A percentile compares a stretch with the other conserved stretches of the same genome.
These are phyloP conservation scores for Helianthus tuberosus DNA, from an alignment of 129 eudicot genomes.

Conservation along the genomic window DNA sequence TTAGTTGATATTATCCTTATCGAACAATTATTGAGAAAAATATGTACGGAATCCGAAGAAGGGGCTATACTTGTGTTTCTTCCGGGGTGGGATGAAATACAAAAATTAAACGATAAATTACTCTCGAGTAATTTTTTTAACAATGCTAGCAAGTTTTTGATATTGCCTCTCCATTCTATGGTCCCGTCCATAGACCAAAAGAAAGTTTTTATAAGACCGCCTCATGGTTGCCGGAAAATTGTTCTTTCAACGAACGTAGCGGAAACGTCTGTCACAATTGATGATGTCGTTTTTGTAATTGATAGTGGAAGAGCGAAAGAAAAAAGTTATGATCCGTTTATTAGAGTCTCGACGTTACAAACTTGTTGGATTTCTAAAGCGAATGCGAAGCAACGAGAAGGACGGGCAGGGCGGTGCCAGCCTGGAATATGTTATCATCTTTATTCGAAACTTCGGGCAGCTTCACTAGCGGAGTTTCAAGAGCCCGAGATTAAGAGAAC, in stretches of 20 bases:
- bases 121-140: conserved; percentile 51
- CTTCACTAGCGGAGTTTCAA: conserved; percentile 80
- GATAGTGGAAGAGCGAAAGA: conserved; percentile 97
- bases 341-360: conserved; percentile 87
- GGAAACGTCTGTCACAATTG: conserved; percentile 93
- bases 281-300: conserved; percentile 91
- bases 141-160: conserved; percentile 60
- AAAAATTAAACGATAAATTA: conserved; percentile 64
- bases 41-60: conserved; percentile 67
- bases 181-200: conserved; percentile 84
- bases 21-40: conserved; percentile 69
- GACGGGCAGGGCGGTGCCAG: conserved; percentile 98
- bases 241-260: conserved; percentile 67
- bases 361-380: conserved; percentile 95
- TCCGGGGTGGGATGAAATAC: conserved; percentile 98
- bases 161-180: conserved; percentile 85
- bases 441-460: conserved; percentile 81
- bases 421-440: conserved; percentile 94
- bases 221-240: conserved; percentile 84
- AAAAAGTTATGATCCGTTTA: conserved; percentile 86
- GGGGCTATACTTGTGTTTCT: conserved; percentile 93
- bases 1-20: conserved; percentile 73
- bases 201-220: conserved; percentile 74
- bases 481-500: conserved; percentile 92
- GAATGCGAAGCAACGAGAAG: conserved; percentile 93